phyloP scores from a whole-genome alignment of 1,139 yeast genomes.

The Suhomyces chickasaworum region DNA sequence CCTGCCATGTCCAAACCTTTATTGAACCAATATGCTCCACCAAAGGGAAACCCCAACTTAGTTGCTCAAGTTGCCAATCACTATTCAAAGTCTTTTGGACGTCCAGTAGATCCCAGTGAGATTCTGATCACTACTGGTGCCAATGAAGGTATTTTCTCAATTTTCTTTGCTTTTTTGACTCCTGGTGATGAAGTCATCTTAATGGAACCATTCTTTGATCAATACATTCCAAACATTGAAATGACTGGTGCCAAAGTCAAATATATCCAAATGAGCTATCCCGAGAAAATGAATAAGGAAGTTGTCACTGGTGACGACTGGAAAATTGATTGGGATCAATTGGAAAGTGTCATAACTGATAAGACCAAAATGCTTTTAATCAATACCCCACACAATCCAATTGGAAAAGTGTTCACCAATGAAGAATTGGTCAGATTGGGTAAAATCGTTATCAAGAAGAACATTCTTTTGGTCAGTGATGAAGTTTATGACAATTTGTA shows the following conservation, averaged over 20 bases:
- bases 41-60: constrained; percentile 82
- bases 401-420: constrained; percentile 82
- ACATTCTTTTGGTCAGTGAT: constrained; percentile 80
- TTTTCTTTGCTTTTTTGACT: constrained; percentile 80
- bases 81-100: constrained; percentile 66
- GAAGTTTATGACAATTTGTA: constrained; percentile 93
- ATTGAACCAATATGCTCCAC: constrained; percentile 88
- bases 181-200: constrained; percentile 95
- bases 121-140: constrained; percentile 93
- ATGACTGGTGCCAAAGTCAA: constrained; percentile 90
- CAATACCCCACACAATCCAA: constrained; percentile 95
- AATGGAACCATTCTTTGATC: constrained; percentile 97
- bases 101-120: constrained; percentile 62
- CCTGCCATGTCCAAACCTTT: constrained; percentile 70
- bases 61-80: constrained; percentile 67
- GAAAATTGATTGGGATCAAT: constrained; percentile 77
- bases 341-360: constrained; percentile 66
- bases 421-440: constrained; percentile 78
- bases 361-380: constrained; percentile 84
- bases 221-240: constrained; percentile 90
- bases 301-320: constrained; percentile 82
- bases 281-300: constrained; percentile 65
- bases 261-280: constrained; percentile 83
- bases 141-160: constrained; percentile 87
- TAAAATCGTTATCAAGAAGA: constrained; percentile 76